These are phyloP conservation scores for Fusarium staphyleae DNA, from an alignment of 2,329 filamentous ascomycete genomes.

Conservation along the genomic window DNA sequence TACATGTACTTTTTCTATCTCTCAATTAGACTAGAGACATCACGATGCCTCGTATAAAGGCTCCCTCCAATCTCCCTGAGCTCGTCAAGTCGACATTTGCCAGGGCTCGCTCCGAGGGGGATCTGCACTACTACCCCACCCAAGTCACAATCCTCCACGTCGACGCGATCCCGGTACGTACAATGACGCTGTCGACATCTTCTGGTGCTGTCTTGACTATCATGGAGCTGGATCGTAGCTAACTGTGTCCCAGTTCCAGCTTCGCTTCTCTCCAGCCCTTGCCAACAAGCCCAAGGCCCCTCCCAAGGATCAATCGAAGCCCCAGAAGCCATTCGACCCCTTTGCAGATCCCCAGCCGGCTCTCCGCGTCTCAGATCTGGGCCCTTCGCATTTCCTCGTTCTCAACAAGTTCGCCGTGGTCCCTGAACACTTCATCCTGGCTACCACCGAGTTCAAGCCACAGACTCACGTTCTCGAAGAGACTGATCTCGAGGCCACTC, in stretches of 20 bases:
- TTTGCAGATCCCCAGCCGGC: conserved; percentile 66
- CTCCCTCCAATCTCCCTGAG: conserved; percentile 57
- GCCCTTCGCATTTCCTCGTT: conserved; percentile 67
- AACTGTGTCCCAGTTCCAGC: conserved; percentile 65
- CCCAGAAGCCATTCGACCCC: conserved; percentile 61
- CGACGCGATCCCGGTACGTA: conserved; percentile 53
- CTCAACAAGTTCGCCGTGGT: conserved; percentile 80
- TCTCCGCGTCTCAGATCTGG: conserved; percentile 61
- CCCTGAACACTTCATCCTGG: conserved; percentile 74
- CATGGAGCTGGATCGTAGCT: neutral
- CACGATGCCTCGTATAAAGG: conserved; percentile 51
- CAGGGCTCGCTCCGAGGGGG: conserved; percentile 55
- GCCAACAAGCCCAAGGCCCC: conserved; percentile 69
- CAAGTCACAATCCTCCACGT: conserved; percentile 58
- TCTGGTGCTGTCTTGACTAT: neutral
- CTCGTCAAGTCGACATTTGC: conserved; percentile 59
- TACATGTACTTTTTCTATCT: neutral
- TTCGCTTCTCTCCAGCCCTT: conserved; percentile 73
- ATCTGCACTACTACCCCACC: conserved; percentile 62
- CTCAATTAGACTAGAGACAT: neutral
- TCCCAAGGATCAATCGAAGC: conserved; percentile 38
- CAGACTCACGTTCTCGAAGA: conserved; percentile 70
- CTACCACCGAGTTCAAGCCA: conserved; percentile 67
- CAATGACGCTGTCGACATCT: neutral
- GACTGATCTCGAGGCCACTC: conserved; percentile 66